Conservation (phyloP, 345 rosid species). For the sweet orange (Citrus sinensis) region DVS_A1.0 CM039165.1:33999501-34000000, state of each 20-base stretch:
- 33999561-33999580: no score
- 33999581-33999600: not conserved
- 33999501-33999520: not conserved
- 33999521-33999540: not conserved
- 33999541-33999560: not conserved
- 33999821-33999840: not conserved
- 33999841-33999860: not conserved
- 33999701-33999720: no score
- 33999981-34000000: constrained; percentile 3
- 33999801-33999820: not conserved
- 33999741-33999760: not conserved
- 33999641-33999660: not conserved
- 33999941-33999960: not conserved
- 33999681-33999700: not conserved
- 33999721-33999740: not conserved
- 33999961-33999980: constrained; percentile 14
- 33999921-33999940: constrained; percentile 14
- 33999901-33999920: not conserved
- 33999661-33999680: not conserved
- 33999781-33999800: not conserved
- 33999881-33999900: not conserved
- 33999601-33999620: not conserved
- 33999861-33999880: not conserved
- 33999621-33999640: not conserved
- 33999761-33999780: not conserved